Percentiles rank a stretch among this genome's conserved stretches.
These are phyloP conservation scores for Lepidium africanum DNA, from an alignment of 345 rosid species.

Conservation along the genomic window DNA sequence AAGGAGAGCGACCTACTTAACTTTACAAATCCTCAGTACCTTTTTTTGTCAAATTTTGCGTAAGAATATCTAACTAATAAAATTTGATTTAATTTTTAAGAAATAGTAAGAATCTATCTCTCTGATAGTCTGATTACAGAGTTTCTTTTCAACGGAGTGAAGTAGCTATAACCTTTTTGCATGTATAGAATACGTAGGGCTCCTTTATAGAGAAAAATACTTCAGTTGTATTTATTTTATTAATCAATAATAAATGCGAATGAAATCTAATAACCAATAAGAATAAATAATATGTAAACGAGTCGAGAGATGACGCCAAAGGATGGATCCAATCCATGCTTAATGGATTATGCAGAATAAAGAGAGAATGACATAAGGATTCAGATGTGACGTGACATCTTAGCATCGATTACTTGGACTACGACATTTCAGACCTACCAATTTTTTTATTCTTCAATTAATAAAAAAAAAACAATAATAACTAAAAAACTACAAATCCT, in stretches of 20 bases:
- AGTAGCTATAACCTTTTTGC: slow-evolving; percentile 23
- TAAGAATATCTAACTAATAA: slow-evolving; percentile 20
- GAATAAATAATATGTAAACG: slow-evolving; percentile 7
- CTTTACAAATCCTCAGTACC: slow-evolving; percentile 18
- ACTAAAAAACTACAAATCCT: not conserved
- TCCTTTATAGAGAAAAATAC: slow-evolving; percentile 17
- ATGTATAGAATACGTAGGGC: slow-evolving; percentile 25
- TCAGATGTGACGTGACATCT: slow-evolving; percentile 36
- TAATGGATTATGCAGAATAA: slow-evolving; percentile 29
- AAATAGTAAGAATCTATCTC: slow-evolving; percentile 5
- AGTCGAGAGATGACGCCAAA: slow-evolving; percentile 17
- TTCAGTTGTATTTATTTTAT: not conserved
- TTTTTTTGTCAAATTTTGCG: slow-evolving; percentile 24
- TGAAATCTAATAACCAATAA: slow-evolving; percentile 17
- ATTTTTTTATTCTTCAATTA: not conserved
- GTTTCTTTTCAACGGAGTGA: slow-evolving; percentile 14
- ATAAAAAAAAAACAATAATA: too few species aligned
- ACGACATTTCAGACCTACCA: slow-evolving; percentile 24
- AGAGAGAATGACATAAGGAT: slow-evolving; percentile 34
- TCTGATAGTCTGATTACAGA: slow-evolving; percentile 8
- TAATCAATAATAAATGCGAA: not conserved
- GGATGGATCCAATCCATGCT: slow-evolving; percentile 29
- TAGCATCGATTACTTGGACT: slow-evolving; percentile 30
- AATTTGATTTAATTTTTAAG: not conserved
- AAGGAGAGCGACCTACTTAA: slow-evolving; percentile 15